Percentiles rank a stretch among this genome's conserved stretches.
These are phyloP conservation scores for sorghum (Sorghum bicolor) DNA, from an alignment of 176 grass and related monocot genomes.

Conservation along the genomic window Sorghum_bicolor_NCBIv3 NC_012870.2:56543001-56543500, in stretches of 20 bases:
- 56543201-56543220: conserved; percentile 67
- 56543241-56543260: conserved; percentile 69
- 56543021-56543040: conserved; percentile 89
- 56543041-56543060: conserved; percentile 75
- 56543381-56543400: background rate
- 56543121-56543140: conserved; percentile 72
- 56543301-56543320: conserved; percentile 51
- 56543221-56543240: conserved; percentile 82
- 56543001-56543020: conserved; percentile 51
- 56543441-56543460: conserved; percentile 17
- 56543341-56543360: background rate
- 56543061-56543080: conserved; percentile 57
- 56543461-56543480: background rate
- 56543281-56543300: conserved; percentile 76
- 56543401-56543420: background rate
- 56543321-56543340: conserved; percentile 13
- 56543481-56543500: background rate
- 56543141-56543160: conserved; percentile 60
- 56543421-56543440: conserved; percentile 6
- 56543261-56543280: conserved; percentile 59
- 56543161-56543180: conserved; percentile 61
- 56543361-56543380: conserved; percentile 44
- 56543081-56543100: conserved; percentile 60
- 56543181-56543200: conserved; percentile 41
- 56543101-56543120: conserved; percentile 43